These are phyloP conservation scores for Apiospora pterosperma DNA, from an alignment of 2,329 filamentous ascomycete species.

Conservation along the genomic window DNA sequence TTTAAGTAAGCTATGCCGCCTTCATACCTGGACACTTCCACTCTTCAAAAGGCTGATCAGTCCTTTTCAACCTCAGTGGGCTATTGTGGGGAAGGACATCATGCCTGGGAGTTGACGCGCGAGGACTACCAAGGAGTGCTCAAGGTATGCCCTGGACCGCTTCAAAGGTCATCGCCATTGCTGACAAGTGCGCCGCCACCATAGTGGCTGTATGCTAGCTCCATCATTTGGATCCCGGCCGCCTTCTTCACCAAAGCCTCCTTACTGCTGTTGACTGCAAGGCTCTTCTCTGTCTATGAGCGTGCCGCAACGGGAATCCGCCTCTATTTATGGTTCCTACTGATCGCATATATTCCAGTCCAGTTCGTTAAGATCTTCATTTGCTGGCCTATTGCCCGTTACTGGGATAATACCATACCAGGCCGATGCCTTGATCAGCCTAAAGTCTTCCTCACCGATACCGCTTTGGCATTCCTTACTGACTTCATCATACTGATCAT, in stretches of 20 bases:
- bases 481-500: constrained; percentile 31
- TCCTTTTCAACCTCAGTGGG: constrained; percentile 10
- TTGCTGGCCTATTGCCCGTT: neutral
- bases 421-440: constrained; percentile 27
- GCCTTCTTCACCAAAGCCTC: constrained; percentile 29
- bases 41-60: neutral
- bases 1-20: constrained; percentile 2
- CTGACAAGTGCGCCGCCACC: constrained; percentile 12
- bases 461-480: constrained; percentile 27
- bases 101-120: constrained; percentile 20
- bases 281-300: constrained; percentile 24
- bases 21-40: neutral
- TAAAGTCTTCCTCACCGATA: constrained; percentile 30
- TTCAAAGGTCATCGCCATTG: no score
- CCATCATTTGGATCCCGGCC: constrained; percentile 25
- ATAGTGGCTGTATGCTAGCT: constrained; percentile 25
- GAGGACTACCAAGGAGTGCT: neutral
- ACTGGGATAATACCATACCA: neutral
- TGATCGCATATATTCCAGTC: constrained; percentile 16
- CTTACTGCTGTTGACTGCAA: constrained; percentile 27
- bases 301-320: constrained; percentile 23
- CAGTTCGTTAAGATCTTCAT: neutral
- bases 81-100: constrained; percentile 18
- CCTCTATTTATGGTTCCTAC: constrained; percentile 22
- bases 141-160: neutral